Base-by-base conservation (phyloP, 257 asterid genomes). In the Capsicum rhomboideum region DNA sequence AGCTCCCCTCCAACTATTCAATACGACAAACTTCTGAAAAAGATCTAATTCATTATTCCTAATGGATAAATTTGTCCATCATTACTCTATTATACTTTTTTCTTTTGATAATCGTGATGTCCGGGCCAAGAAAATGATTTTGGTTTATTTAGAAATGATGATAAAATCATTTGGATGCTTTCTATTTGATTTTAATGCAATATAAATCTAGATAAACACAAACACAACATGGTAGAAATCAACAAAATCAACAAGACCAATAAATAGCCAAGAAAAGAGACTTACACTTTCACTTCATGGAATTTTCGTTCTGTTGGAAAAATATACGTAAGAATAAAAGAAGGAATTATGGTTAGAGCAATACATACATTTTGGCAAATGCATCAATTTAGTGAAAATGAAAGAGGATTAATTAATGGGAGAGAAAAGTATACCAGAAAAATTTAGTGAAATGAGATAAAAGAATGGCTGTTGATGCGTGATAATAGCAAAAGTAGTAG, bases 241-340 rank as follows among this genome's bases (percentile, higher is more conserved):
- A 14, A 49, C 59, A 3, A 21, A 74, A 74, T 74, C 59, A 23
- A 46, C 7, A 23, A 46, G 2, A 14, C 7, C 21, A 7, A 49
- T 16, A 49, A 49, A 75, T 14, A 7, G 9, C 49, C 49, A n/a
- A 6, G 1, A 23, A 14, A 13, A 23, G 2, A 7, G 2, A 9
- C 81, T 77, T 77, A 77, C 81, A 23, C 11, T 75, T 77, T 75
- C 81, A 77, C 46, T 50, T 77, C 63, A 77, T 77, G 63, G 26
- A 61, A 26, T 13, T 75, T 75, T 75, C 1, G 40, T 46, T 26
- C 40, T 68, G 74, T 8, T n/a, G 17, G 18, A 6, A 72, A 12
- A 13, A 46, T 2, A 14, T 23, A 26, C 21, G 7, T 75, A 6
- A 26, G 20, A 72, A 71, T 14, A 44, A 46, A 44, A 49, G 21